Base-by-base conservation (phyloP, 257 asterid species). In the Fraxinus cuspidata region DNA sequence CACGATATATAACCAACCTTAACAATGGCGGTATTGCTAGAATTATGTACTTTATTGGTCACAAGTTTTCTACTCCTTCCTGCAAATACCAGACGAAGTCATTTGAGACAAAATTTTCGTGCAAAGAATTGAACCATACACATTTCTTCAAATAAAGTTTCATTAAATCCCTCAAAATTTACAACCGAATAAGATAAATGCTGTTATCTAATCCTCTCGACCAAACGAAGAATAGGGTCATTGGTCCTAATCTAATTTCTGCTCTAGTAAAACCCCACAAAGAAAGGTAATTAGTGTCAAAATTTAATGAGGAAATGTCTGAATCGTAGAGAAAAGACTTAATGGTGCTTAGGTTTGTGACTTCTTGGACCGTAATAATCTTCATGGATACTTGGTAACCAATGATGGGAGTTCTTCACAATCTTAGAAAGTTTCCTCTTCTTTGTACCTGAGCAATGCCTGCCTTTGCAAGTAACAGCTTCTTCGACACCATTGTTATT, bases 381-480 rank as follows among this genome's bases (percentile, higher is more conserved):
- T 90, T 93, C 98, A 81, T 91, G 96, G 82, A 93, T 80, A 81
- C 88, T 89, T 86, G 97, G 97, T 85, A 91, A 77, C 95, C 88
- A 82, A 37, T 88, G 91, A 78, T 89, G 94, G 47, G 84, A 32
- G 81, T 78, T 88, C 85, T 86, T 87, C 84, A 77, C 73, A 51
- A 64, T 71, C 65, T 82, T 90, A 84, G 83, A 74, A 74, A 86
- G 71, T 81, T 78, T 82, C 83, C 88, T 85, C 83, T 84, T 85
- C 86, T 74, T 74, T 81, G 83, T 90, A 92, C 96, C 94, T 89
- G 90, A 83, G 66, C 84, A 53, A 13, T 38, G 77, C 28, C 63
- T 77, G 44, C 80, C 83, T 53, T 77, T 75, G 82, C 83, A 75
- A 56, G 15, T 5, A 58, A 34, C 53, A 1, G 15, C 72, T 25